Base-by-base conservation (phyloP, 768 basidiomycete species). In the Russula virescens region DNA sequence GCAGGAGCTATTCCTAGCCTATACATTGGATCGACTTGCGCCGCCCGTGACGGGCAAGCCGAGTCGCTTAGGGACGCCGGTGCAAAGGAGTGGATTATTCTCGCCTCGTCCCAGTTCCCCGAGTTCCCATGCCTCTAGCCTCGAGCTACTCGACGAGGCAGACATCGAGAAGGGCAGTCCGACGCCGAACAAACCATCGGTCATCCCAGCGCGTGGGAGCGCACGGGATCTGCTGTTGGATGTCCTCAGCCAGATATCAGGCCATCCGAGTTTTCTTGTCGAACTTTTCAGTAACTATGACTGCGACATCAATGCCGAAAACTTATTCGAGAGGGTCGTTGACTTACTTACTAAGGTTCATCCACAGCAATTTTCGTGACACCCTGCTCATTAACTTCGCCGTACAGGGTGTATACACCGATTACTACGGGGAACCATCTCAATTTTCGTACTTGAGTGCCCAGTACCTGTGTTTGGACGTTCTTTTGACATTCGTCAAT, bases 251-350 rank as follows among this genome's bases (percentile, higher is more conserved):
- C 88, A 91, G 58, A 83, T 95, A 48, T 87, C 91, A 18, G 80
- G 88, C 3, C 85, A 89, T 68, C 84, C 91, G 2, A 91, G 87
- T 71, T 95, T 96, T 77, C 93, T 97, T 89, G 91, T 96, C 50
- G 94, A 98, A 69, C 78, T 97, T 16, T 99, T 93, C 77, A 81
- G 86, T 58, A 99, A 98, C 73, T 99, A 98, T 73, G 97, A 99
- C 71, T 98, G 94, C 70, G 94, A 97, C 70, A 85, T 89, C 66
- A 96, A 98, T 70, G 94, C 92, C 73, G 97, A 98, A 76, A 96
- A 98, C 72, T 75, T 98, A 60, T 96, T 95, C 68, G 95, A 98
- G 71, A 80, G 91, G 18, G 75, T 98, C 23, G 77, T 95, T 62
- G 90, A 88, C 26, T 97, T 98, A 73, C 75, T 94, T 66, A 91